Evolutionary conservation across 2,329 filamentous ascomycete species (phyloP).

Genomic region (Pseudovirgaria hyperparasitica): DNA sequence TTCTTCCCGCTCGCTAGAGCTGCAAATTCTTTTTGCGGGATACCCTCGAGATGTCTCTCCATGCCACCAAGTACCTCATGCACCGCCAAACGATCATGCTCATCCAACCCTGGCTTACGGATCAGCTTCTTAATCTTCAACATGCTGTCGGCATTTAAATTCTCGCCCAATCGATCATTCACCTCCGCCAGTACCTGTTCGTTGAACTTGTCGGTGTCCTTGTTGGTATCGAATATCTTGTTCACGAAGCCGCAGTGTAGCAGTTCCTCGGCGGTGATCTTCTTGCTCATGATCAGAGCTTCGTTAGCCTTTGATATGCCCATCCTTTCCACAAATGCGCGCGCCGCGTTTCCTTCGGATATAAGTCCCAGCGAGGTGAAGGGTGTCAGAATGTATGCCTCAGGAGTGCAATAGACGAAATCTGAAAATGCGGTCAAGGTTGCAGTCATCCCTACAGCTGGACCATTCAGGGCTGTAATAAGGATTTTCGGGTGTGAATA

Average conservation of each 20-base stretch:
- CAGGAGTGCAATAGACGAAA: constrained; percentile 78
- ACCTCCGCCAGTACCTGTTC: constrained; percentile 65
- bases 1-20: constrained; percentile 81
- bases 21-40: constrained; percentile 80
- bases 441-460: constrained; percentile 76
- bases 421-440: constrained; percentile 74
- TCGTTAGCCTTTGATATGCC: constrained; percentile 79
- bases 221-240: constrained; percentile 52
- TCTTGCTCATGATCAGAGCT: constrained; percentile 80
- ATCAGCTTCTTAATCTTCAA: constrained; percentile 77
- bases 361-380: constrained; percentile 86
- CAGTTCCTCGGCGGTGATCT: constrained; percentile 61
- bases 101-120: constrained; percentile 55
- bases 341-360: constrained; percentile 70
- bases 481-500: constrained; percentile 92
- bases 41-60: constrained; percentile 63
- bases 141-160: constrained; percentile 69
- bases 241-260: constrained; percentile 73
- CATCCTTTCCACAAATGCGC: constrained; percentile 66
- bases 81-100: constrained; percentile 65
- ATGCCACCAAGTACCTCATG: constrained; percentile 77
- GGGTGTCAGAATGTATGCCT: constrained; percentile 77
- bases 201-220: constrained; percentile 57
- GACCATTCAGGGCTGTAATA: constrained; percentile 81
- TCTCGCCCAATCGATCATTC: constrained; percentile 63